These are phyloP conservation scores for Russula griseocarnosa DNA, from an alignment of 768 basidiomycete genomes.

Conservation along the genomic window DNA sequence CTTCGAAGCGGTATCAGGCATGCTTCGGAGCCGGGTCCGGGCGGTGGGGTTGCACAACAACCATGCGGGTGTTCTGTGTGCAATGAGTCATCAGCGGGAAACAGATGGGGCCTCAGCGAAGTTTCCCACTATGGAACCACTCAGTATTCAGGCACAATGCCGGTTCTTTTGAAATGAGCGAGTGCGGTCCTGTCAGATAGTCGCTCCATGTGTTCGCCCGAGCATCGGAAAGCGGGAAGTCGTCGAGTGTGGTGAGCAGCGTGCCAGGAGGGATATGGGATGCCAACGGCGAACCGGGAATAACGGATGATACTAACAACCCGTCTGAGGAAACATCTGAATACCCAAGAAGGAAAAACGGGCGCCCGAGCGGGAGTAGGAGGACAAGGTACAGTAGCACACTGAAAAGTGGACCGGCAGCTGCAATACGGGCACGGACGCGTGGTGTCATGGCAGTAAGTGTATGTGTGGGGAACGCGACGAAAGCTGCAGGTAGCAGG, in stretches of 20 bases:
- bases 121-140: constrained; percentile 35
- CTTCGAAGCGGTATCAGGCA: constrained; percentile 45
- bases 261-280: constrained; percentile 53
- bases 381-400: constrained; percentile 54
- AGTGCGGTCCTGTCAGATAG: constrained; percentile 38
- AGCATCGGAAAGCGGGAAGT: constrained; percentile 43
- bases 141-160: constrained; percentile 25
- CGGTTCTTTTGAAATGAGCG: constrained; percentile 9
- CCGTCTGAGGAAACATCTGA: constrained; percentile 50
- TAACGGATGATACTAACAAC: constrained; percentile 51
- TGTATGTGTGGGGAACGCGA: constrained; percentile 49
- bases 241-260: constrained; percentile 64
- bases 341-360: constrained; percentile 43
- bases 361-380: constrained; percentile 29
- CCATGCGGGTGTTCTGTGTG: constrained; percentile 31
- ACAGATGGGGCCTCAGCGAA: neutral
- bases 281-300: constrained; percentile 58
- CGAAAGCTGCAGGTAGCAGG: constrained; percentile 71
- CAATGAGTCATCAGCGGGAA: constrained; percentile 23
- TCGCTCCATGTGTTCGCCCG: constrained; percentile 44
- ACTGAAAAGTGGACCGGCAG: constrained; percentile 80
- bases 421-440: constrained; percentile 56
- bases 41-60: constrained; percentile 29
- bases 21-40: constrained; percentile 9
- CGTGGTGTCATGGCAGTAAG: constrained; percentile 40